Evolutionary conservation across 202 grass and related monocot species (phyloP).

Genomic region (Saccharum hybrid): DNA sequence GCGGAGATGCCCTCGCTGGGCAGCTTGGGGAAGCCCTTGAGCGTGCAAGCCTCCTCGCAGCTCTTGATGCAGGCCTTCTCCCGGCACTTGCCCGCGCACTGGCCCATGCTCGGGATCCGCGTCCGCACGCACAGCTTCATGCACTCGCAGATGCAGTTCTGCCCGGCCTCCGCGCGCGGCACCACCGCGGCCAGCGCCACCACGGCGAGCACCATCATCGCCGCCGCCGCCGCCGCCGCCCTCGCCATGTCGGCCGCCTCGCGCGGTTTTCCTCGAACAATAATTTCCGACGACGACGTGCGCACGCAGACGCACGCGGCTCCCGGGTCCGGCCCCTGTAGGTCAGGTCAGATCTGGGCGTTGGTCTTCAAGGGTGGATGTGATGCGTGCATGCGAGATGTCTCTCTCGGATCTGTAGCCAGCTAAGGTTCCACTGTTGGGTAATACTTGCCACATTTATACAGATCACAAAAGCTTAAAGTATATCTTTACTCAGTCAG

Average conservation of each 20-base stretch:
- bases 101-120: slow-evolving; percentile 21
- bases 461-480: no score
- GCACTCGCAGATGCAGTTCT: slow-evolving; percentile 83
- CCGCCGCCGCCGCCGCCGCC: no score
- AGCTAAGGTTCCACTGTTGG: not conserved
- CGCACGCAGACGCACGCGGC: not conserved
- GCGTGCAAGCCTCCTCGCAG: slow-evolving; percentile 46
- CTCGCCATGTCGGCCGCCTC: slow-evolving; percentile 12
- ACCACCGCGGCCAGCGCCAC: not conserved
- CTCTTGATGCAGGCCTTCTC: slow-evolving; percentile 49
- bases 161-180: slow-evolving; percentile 48
- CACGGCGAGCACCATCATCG: not conserved
- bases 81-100: slow-evolving; percentile 48
- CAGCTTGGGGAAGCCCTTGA: slow-evolving; percentile 42
- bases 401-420: not conserved
- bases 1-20: slow-evolving; percentile 34
- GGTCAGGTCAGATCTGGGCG: not conserved
- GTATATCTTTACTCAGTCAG: no score
- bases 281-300: not conserved
- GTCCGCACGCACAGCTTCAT: slow-evolving; percentile 63
- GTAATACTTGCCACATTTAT: no score
- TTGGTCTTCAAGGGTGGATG: slow-evolving; percentile 18
- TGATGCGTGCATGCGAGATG: not conserved
- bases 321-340: not conserved
- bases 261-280: not conserved